Base-by-base conservation (phyloP, 2,329 filamentous ascomycete genomes). In the Macrophomina tecta region DNA sequence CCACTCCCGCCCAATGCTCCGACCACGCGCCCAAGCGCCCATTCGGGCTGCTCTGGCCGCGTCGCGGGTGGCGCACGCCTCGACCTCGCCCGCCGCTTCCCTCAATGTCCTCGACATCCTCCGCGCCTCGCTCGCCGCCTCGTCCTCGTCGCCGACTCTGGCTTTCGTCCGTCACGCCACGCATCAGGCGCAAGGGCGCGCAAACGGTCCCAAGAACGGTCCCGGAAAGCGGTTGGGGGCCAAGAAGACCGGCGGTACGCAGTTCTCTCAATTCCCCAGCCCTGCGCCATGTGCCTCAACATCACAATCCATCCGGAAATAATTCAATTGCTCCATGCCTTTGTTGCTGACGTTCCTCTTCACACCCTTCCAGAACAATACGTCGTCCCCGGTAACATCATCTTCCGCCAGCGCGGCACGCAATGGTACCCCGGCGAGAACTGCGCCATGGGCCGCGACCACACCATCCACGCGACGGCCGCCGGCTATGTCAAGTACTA, bases 401-500 rank as follows among this genome's bases (percentile, higher is more conserved):
- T 99, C 81, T 99, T 95, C 87, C 93, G 93, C 78, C 95, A 99
- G 81, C 90, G 94, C 74, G 95, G 95, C 73, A 96, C 95, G 4
- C 87, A 90, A 74, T 99, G 95, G 95, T 94, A 90, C 78, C 91
- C 95, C 0, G 95, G 95, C 74, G 95, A 98, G 78, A 98, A 99
- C 82, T 92, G 91, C 79, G 91, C 90, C 73, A 94, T 98, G 84
- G 95, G 95, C 61, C 91, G 95, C 69, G 94, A 99, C 79, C 95
- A 98, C 83, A 98, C 94, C 61, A 96, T 99, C 77, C 97, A 92
- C 80, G 89, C 95, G 64, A 90, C 89, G 68, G 87, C 91, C 66
- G 85, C 90, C 3, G 95, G 95, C 70, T 99, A 96, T 80, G 95
- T 99, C 68, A 93, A 95, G 73, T 99, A 97, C 86, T 99, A 99